phyloP scores from a whole-genome alignment of 805 yeast genomes.

The Yarrowia keelungensis region DNA sequence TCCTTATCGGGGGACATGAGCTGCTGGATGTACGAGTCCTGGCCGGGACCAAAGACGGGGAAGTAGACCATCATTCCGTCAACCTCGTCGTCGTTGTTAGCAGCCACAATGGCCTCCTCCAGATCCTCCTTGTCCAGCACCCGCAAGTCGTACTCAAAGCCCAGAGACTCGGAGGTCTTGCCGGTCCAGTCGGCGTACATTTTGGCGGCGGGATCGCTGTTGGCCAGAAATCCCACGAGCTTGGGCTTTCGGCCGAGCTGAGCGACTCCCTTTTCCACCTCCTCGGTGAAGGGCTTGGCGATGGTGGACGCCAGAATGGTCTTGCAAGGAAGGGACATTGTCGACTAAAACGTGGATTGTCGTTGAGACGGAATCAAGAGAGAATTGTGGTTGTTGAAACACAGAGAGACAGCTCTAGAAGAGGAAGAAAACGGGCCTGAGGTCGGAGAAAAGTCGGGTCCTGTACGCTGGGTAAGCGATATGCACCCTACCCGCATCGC shows the following conservation, averaged over 20 bases:
- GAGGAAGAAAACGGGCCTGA: not conserved
- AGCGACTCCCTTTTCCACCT: slow-evolving; percentile 66
- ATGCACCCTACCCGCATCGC: slow-evolving; percentile 10
- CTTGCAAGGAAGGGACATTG: slow-evolving; percentile 45
- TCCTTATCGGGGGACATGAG: slow-evolving; percentile 90
- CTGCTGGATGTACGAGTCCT: slow-evolving; percentile 95
- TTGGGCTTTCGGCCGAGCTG: slow-evolving; percentile 66
- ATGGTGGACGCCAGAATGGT: slow-evolving; percentile 87
- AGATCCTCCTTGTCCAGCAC: slow-evolving; percentile 79
- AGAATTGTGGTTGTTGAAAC: slow-evolving; percentile 25
- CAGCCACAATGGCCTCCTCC: slow-evolving; percentile 81
- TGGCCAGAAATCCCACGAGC: slow-evolving; percentile 90
- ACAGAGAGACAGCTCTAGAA: slow-evolving; percentile 3
- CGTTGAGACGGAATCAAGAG: not conserved
- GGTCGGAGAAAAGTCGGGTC: slow-evolving; percentile 13
- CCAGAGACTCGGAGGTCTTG: slow-evolving; percentile 84
- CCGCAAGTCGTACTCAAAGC: slow-evolving; percentile 81
- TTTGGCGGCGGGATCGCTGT: slow-evolving; percentile 91
- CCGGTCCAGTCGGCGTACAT: slow-evolving; percentile 97
- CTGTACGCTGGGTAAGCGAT: slow-evolving; percentile 5
- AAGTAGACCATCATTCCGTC: slow-evolving; percentile 97
- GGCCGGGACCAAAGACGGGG: slow-evolving; percentile 95
- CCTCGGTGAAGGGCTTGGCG: slow-evolving; percentile 80
- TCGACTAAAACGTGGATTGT: not conserved
- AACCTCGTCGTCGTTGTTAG: slow-evolving; percentile 76